Evolutionary conservation across 2,329 filamentous ascomycete species (phyloP), one percentile per base, ranked within the genome.

Genomic region (Trichoderma citrinoviride): DNA sequence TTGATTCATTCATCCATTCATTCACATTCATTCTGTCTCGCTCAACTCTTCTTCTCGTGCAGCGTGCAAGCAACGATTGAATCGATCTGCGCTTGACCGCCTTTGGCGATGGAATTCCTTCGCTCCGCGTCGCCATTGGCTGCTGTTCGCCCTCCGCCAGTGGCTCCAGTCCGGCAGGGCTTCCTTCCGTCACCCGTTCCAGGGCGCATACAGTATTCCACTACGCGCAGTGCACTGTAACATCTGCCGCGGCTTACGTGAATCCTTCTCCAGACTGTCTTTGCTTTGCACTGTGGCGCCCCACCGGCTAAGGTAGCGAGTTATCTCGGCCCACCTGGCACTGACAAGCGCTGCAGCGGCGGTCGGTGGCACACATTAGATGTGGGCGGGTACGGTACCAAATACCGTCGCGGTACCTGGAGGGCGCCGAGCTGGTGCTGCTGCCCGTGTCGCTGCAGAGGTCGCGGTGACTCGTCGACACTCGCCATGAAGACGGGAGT

Each of bases 381-480:
- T 54, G 49, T n/a, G 25, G 49, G 58, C 58, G 58, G 58, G 58
- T 62, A 62, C 47, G 8, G 58, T 62, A 62, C 49, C 58, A 27
- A 54, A n/a, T 62, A 62, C 58, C 40, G n/a, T 10, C 14, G 40
- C 40, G 49, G 58, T 62, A 62, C 58, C 58, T 62, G 44, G 7
- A 41, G 33, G 21, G 19, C 43, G 27, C n/a, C 17, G 23, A 21
- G 14, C 33, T 41, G 33, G 29, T 44, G 40, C 15, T 8, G 54
- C 41, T 52, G 37, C 25, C 49, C 25, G 47, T 37, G 37, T 44
- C 40, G 33, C 57, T 50, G 23, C 56, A 49, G 29, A 33, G 21
- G 40, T 61, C 49, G 47, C 58, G 7, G 49, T 37, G 49, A 44
- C 49, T 62, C 40, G 49, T 25, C 23, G 55, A 23, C n/a, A n/a